Evolutionary conservation across 2,329 filamentous ascomycete species (phyloP), one percentile per base, ranked within the genome.

Genomic region (Cadophora malorum): DNA sequence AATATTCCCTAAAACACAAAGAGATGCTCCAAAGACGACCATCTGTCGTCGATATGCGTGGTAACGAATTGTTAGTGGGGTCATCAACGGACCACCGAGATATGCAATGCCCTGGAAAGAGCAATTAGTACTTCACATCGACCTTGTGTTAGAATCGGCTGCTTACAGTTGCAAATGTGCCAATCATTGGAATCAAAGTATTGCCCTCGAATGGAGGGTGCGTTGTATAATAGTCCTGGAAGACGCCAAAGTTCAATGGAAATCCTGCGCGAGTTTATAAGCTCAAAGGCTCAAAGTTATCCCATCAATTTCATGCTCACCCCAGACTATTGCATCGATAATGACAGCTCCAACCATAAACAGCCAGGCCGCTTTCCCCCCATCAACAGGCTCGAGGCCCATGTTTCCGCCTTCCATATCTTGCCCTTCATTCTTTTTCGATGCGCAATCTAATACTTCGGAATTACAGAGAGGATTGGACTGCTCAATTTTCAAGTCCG

Each of bases 171-270:
- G 64, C 61, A 33, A 69, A 87, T 1, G 88, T 91, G 0, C 90
- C 90, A 65, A 92, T 86, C 16, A 87, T 81, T 41, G 88, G 83
- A 61, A 91, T 87, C 61, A 83, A 80, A 35, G 81, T 80, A 9
- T 76, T 82, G 2, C 83, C 83, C 3, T 80, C 78, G 65, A 91
- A 91, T 0, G 86, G 85, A 12, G 25, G 23, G 10, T 64, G 61
- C 9, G 53, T 60, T 31, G 21, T n/a, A 9, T 56, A 92, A 76
- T 91, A 89, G 63, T 88, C 84, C 71, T 91, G 88, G 74, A 92
- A 91, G 31, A 92, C 83, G 38, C 90, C 90, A 74, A 88, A 92
- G 0, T 87, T 83, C 66, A 88, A 88, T 0, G 88, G 86, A 67
- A 91, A 91, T 1, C 89, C 88, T 90, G 25, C 3, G 21, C 38